Base-by-base conservation (phyloP, 805 yeast genomes). In the Lachancea nothofagi region DNA sequence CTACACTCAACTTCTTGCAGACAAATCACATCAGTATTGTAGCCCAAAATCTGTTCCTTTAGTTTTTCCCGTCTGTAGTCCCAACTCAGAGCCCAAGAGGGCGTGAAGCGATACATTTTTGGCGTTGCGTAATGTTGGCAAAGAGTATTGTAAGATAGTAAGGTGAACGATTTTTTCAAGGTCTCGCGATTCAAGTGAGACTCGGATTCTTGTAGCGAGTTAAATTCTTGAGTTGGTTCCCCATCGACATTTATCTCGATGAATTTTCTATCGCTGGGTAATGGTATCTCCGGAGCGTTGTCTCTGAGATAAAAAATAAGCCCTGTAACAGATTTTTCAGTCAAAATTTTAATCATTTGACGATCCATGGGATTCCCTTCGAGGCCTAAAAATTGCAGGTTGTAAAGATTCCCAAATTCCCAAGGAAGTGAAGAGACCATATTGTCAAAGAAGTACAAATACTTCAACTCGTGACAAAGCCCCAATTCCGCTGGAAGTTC, bases 31-130 rank as follows among this genome's bases (percentile, higher is more conserved):
- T 93, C 97, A 19, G 89, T 74, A 41, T 75, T 71, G 48, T 69
- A 73, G 9, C 71, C 68, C 31, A 79, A 54, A 12, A 93, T 72
- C 60, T 93, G 95, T 46, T 82, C 77, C 41, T 79, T 77, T 47
- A 93, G 71, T 29, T 77, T 69, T 45, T 83, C 80, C 55, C 83
- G 77, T 63, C 99, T 82, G 64, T 81, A 88, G 9, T 83, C 83
- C 97, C 97, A 90, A 38, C 79, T 77, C 46, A 93, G 72, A 2
- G 97, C 99, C 97, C 98, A 93, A 2, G 95, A 78, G 17, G 97
- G 97, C 1, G 97, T 88, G 59, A 85, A 90, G 54, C 84, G 90
- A 63, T 86, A 93, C 82, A 90, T 73, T 59, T 79, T 83, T 15
- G 93, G 75, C 3, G 96, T 87, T 2, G 97, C 97, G 66, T 90